Evolutionary conservation across 2,329 filamentous ascomycete species (phyloP), one percentile per base, ranked within the genome.

Genomic region (Chaetomiaceae sp.): DNA sequence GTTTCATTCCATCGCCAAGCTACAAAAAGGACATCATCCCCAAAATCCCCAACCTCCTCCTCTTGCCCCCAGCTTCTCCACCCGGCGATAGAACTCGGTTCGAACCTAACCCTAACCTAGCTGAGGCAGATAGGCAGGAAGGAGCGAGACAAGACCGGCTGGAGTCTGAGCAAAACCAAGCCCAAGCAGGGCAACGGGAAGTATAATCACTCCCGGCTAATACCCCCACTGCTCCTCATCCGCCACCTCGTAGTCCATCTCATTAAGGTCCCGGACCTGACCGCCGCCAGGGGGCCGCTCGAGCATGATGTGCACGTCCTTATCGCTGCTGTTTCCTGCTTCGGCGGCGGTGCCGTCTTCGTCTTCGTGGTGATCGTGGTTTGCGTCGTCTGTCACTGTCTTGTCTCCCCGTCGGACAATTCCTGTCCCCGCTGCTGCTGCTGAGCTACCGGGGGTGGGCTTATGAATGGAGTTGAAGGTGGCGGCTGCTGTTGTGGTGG

Each of bases 171-270:
- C n/a, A n/a, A n/a, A n/a, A n/a, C n/a, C n/a, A n/a, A n/a, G n/a
- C n/a, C n/a, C n/a, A n/a, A n/a, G n/a, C n/a, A n/a, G n/a, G n/a
- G n/a, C n/a, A n/a, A n/a, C n/a, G n/a, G n/a, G n/a, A n/a, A n/a
- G n/a, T n/a, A n/a, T n/a, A n/a, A n/a, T n/a, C n/a, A n/a, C n/a
- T n/a, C n/a, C n/a, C n/a, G n/a, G n/a, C 66, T 47, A 57, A 38
- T 59, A 59, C 19, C 50, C 71, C 73, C 76, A 80, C 37, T 71
- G 72, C 46, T 79, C 58, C 20, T 79, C 77, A 40, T 77, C 78
- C 3, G 71, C 77, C 17, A 79, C 74, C 56, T 80, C 78, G 57
- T 80, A 81, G 51, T 80, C 78, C 74, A 79, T 75, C 43, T 77
- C 71, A 3, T 68, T 68, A 40, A 69, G 64, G 36, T 68, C 62